These are phyloP conservation scores for Nemania sp. DNA, from an alignment of 2,329 filamentous ascomycete genomes.

Conservation along the genomic window DNA sequence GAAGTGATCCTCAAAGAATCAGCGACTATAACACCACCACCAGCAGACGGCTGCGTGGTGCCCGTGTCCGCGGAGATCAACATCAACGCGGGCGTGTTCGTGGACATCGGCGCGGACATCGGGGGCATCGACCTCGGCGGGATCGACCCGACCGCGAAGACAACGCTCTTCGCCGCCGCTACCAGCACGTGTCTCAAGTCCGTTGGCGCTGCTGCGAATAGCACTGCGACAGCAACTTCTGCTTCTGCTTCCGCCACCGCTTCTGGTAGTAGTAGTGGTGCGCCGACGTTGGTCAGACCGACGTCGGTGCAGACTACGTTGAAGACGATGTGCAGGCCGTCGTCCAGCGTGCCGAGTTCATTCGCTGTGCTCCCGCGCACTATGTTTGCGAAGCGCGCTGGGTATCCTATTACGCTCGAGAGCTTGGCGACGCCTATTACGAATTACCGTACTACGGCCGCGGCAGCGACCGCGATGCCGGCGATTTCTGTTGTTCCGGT, in stretches of 20 bases:
- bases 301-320: too few relatives aligned
- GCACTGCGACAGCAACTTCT: neutral
- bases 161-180: conserved; percentile 33
- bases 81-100: conserved; percentile 38
- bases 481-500: too few relatives aligned
- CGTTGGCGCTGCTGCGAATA: conserved; percentile 1
- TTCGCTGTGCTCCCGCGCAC: conserved; percentile 1
- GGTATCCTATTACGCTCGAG: conserved; percentile 23
- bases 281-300: too few relatives aligned
- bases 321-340: too few relatives aligned
- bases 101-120: conserved; percentile 35
- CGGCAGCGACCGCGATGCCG: conserved; percentile 17
- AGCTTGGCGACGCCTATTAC: conserved; percentile 29
- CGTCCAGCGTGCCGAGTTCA: conserved; percentile 8
- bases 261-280: neutral
- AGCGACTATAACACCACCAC: conserved; percentile 17
- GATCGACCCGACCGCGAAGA: conserved; percentile 33
- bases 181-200: conserved; percentile 32
- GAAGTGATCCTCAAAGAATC: conserved; percentile 26
- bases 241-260: neutral
- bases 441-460: too few relatives aligned
- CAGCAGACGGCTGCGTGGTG: conserved; percentile 24
- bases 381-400: neutral
- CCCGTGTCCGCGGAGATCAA: conserved; percentile 33
- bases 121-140: conserved; percentile 27